Conservation (phyloP, 176 grass and related monocot species). For the Puccinellia tenuiflora region DNA sequence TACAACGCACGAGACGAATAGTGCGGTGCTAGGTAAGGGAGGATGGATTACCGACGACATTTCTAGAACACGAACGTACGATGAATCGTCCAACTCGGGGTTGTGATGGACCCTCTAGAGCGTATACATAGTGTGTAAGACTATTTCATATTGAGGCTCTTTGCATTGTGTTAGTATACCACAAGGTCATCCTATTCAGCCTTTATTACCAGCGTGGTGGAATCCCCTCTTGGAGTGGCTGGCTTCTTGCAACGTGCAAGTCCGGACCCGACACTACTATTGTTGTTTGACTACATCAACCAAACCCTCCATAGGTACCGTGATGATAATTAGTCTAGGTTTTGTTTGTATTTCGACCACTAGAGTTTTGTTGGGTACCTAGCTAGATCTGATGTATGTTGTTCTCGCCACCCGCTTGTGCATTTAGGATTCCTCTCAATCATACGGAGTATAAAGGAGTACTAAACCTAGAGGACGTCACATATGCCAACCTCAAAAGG, state of each 20-base stretch:
- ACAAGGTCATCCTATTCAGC: too few species aligned
- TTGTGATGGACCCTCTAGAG: too few species aligned
- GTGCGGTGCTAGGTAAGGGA: background rate
- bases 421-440: background rate
- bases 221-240: background rate
- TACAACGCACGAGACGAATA: background rate
- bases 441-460: too few species aligned
- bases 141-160: background rate
- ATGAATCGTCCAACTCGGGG: too few species aligned
- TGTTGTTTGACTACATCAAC: background rate
- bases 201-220: fast-evolving
- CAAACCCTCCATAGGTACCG: background rate
- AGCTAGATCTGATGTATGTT: background rate
- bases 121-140: too few species aligned
- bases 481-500: too few species aligned
- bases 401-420: background rate
- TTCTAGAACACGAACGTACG: too few species aligned
- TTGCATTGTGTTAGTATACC: background rate
- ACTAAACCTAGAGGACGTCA: too few species aligned
- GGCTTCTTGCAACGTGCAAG: too few species aligned
- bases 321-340: too few species aligned
- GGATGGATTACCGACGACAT: background rate
- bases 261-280: background rate
- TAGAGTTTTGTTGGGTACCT: too few species aligned
- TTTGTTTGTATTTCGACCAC: too few species aligned